These are phyloP conservation scores for Cryptosporidium muris DNA, from an alignment of 169 alveolate species.

Conservation along the genomic window DNA sequence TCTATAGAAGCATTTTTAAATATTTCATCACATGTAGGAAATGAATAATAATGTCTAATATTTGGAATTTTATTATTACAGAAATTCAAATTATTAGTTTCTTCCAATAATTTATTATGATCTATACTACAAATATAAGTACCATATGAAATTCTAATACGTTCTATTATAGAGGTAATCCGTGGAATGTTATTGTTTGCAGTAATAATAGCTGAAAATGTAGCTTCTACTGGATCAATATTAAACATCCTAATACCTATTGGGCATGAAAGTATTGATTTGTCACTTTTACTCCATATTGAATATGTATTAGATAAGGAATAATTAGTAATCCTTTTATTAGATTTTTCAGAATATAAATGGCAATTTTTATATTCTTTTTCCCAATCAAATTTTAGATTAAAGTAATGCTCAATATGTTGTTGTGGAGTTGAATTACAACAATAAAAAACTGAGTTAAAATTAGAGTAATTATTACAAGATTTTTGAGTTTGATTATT, in stretches of 20 bases:
- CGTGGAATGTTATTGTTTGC: conserved; percentile 59
- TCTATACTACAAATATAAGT: conserved; percentile 18
- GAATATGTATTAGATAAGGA: conserved; percentile 37
- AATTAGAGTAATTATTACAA: neutral
- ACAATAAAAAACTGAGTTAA: conserved; percentile 21
- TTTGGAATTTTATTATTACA: neutral
- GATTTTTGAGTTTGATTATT: neutral
- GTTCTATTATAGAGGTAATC: conserved; percentile 29
- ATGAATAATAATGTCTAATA: conserved; percentile 27
- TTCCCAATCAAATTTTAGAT: conserved; percentile 41
- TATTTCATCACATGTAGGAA: conserved; percentile 41
- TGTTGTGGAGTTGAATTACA: conserved; percentile 45
- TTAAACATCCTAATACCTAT: conserved; percentile 44
- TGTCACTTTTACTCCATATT: conserved; percentile 28
- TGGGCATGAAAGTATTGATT: conserved; percentile 34
- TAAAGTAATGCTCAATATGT: conserved; percentile 52
- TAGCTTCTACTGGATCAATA: conserved; percentile 70
- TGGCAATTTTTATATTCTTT: neutral
- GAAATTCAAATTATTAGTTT: neutral
- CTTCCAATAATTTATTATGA: neutral
- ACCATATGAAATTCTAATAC: conserved; percentile 33
- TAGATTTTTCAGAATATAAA: neutral
- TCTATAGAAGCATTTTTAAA: conserved; percentile 52
- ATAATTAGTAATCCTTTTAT: neutral
- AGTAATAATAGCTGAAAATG: conserved; percentile 51